A percentile compares a stretch with the other conserved stretches of the same genome.
Conservation (phyloP, 2,329 filamentous ascomycete genomes). For the Colletotrichum aenigma region DNA sequence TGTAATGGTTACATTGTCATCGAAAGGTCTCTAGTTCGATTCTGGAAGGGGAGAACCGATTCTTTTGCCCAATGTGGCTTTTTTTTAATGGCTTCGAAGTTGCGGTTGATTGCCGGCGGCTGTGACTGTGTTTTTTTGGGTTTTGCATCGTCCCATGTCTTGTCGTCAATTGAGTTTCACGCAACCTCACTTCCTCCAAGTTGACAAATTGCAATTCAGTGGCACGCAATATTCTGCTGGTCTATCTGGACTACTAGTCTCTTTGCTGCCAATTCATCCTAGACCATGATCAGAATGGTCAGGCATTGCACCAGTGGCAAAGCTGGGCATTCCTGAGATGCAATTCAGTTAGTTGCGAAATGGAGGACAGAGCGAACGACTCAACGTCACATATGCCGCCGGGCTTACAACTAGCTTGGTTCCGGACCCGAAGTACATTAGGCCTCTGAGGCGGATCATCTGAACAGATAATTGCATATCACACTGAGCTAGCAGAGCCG, state of each 20-base stretch:
- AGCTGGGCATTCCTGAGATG: neutral
- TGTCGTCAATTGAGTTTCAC: neutral
- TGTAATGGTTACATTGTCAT: neutral
- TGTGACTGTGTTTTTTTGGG: neutral
- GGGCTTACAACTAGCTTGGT: no score
- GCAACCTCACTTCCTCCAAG: neutral
- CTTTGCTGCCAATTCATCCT: fast-evolving
- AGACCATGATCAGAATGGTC: fast-evolving
- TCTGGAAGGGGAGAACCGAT: conserved; percentile 4
- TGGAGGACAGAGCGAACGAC: fast-evolving
- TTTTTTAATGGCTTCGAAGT: neutral
- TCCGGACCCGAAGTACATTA: neutral
- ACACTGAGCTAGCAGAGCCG: neutral
- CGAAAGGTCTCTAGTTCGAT: conserved; percentile 18
- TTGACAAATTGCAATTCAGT: neutral
- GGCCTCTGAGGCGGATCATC: fast-evolving
- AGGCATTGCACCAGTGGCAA: fast-evolving
- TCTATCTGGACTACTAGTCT: fast-evolving
- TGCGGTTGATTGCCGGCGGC: neutral
- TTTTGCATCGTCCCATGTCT: neutral
- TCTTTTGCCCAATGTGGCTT: neutral
- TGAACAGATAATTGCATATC: neutral
- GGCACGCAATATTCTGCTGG: neutral
- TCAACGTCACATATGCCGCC: neutral
- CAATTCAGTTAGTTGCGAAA: fast-evolving